Conservation (phyloP, 2,329 filamentous ascomycete genomes). For the Hymenoscyphus salicellus region DNA sequence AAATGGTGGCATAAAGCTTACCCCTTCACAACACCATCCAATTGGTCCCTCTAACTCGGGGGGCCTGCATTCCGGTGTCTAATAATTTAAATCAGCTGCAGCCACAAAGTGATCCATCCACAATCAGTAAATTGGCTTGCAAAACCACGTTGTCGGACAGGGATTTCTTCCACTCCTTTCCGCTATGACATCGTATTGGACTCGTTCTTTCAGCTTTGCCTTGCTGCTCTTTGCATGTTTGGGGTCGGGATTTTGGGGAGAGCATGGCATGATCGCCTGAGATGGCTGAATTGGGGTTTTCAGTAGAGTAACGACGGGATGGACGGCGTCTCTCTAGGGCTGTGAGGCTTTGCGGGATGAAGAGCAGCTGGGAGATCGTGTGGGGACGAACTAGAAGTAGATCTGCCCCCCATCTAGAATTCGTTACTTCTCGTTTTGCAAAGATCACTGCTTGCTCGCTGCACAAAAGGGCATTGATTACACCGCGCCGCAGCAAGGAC, state of each 20-base stretch:
- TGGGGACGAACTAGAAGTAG: too few relatives aligned
- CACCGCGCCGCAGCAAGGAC: not conserved
- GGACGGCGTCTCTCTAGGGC: too few relatives aligned
- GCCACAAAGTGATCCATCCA: not conserved
- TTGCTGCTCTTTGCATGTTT: not conserved
- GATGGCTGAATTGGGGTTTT: too few relatives aligned
- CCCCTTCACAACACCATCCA: not conserved
- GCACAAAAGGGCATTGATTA: not conserved
- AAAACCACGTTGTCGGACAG: not conserved
- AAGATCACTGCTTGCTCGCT: not conserved
- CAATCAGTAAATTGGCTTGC: not conserved
- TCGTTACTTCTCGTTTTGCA: too few relatives aligned
- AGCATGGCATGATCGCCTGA: not conserved
- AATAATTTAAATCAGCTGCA: not conserved
- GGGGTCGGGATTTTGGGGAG: not conserved
- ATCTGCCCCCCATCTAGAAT: too few relatives aligned
- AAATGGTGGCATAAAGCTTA: not conserved
- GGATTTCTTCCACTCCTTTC: not conserved
- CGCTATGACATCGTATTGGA: not conserved
- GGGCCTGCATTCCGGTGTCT: not conserved
- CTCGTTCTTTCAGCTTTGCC: not conserved
- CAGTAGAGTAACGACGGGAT: too few relatives aligned
- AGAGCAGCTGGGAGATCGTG: too few relatives aligned
- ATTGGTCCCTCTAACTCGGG: not conserved
- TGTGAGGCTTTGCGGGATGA: too few relatives aligned